phyloP scores from a whole-genome alignment of 805 yeast genomes.

The Metschnikowia lachancei region DNA sequence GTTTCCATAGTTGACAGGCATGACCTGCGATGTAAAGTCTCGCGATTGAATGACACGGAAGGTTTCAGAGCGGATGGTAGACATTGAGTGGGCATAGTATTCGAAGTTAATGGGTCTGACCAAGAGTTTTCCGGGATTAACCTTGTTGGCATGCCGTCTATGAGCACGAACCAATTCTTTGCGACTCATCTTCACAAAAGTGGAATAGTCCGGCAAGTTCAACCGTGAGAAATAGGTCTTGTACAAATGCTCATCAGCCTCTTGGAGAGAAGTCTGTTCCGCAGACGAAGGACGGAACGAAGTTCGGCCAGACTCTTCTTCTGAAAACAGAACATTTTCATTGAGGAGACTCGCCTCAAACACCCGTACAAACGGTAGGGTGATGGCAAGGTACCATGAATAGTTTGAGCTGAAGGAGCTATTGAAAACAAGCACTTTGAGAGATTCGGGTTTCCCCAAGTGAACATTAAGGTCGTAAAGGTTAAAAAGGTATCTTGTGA shows the following conservation, averaged over 20 bases:
- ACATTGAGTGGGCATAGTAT: conserved; percentile 20
- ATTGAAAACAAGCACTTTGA: conserved; percentile 36
- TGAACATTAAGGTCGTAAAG: conserved; percentile 21
- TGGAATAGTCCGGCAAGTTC: conserved; percentile 11
- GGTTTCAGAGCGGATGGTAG: conserved; percentile 27
- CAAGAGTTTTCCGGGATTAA: background rate
- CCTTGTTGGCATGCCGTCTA: conserved; percentile 1
- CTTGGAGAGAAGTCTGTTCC: conserved; percentile 1
- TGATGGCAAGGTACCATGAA: conserved; percentile 38
- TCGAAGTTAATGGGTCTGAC: conserved; percentile 20
- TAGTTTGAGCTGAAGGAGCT: conserved; percentile 33
- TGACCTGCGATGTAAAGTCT: conserved; percentile 36
- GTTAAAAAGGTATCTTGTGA: conserved; percentile 25
- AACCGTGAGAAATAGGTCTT: conserved; percentile 10
- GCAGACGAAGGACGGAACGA: background rate
- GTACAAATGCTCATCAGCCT: conserved; percentile 11
- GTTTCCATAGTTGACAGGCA: conserved; percentile 24
- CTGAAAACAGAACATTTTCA: conserved; percentile 21
- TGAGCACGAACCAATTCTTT: conserved; percentile 17
- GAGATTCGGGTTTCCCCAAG: conserved; percentile 17
- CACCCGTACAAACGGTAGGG: conserved; percentile 37
- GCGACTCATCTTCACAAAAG: conserved; percentile 10
- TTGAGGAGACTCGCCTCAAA: conserved; percentile 32
- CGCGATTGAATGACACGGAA: conserved; percentile 39
- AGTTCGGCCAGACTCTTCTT: background rate